These are phyloP conservation scores for Hypoxylon sp. DNA, from an alignment of 2,329 filamentous ascomycete genomes.

Conservation along the genomic window DNA sequence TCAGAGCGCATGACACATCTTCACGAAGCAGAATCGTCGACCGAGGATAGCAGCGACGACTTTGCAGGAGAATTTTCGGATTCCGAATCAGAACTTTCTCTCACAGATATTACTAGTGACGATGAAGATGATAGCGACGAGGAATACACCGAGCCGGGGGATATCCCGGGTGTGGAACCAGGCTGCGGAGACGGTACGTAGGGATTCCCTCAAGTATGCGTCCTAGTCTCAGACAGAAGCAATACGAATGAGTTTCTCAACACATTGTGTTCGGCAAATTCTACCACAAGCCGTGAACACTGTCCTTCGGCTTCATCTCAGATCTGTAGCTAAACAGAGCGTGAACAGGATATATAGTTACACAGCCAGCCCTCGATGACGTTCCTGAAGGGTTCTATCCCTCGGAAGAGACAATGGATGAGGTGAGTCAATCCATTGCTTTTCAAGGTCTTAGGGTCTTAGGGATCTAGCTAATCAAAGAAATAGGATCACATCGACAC, in stretches of 20 bases:
- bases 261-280: neutral
- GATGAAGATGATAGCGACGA: constrained; percentile 66
- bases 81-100: constrained; percentile 63
- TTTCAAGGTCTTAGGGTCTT: neutral
- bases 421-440: constrained; percentile 54
- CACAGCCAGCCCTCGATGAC: constrained; percentile 92
- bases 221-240: constrained; percentile 19
- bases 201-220: constrained; percentile 27
- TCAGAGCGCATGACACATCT: constrained; percentile 41
- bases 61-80: constrained; percentile 74
- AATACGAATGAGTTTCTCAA: constrained; percentile 7
- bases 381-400: constrained; percentile 88
- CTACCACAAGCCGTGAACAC: neutral
- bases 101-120: constrained; percentile 65
- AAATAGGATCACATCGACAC: constrained; percentile 80
- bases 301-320: neutral
- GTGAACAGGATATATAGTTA: constrained; percentile 76
- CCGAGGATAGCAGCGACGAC: constrained; percentile 65
- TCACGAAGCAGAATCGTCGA: constrained; percentile 56
- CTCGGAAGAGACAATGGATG: constrained; percentile 76
- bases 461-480: constrained; percentile 66
- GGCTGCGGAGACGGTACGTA: constrained; percentile 75
- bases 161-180: constrained; percentile 82
- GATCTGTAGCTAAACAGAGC: constrained; percentile 25
- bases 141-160: constrained; percentile 74